phyloP scores from a whole-genome alignment of 2,329 filamentous ascomycete genomes.

The Fusarium siculi region DNA sequence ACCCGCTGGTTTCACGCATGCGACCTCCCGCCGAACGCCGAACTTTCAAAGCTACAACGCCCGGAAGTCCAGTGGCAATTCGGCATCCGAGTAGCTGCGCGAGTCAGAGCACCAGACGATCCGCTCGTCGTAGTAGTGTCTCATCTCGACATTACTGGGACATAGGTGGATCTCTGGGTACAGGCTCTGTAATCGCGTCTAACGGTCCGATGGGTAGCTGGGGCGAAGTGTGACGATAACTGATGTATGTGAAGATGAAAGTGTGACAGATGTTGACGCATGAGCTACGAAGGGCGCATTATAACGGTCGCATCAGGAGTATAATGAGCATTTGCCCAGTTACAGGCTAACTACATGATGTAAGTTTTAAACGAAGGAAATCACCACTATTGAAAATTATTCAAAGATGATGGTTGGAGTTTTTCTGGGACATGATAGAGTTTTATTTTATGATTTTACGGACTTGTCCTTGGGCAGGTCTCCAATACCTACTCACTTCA shows the following conservation, averaged over 20 bases:
- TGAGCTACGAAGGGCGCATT: constrained; percentile 11
- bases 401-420: constrained; percentile 31
- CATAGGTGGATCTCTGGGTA: constrained; percentile 82
- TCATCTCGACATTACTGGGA: constrained; percentile 94
- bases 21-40: constrained; percentile 62
- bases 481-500: not conserved
- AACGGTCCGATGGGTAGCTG: constrained; percentile 78
- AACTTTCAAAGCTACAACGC: constrained; percentile 65
- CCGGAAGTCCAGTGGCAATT: constrained; percentile 59
- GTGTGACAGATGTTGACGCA: constrained; percentile 10
- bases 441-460: constrained; percentile 8
- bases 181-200: constrained; percentile 75
- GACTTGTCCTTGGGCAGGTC: constrained; percentile 10
- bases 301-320: constrained; percentile 22
- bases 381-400: constrained; percentile 23
- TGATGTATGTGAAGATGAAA: constrained; percentile 14
- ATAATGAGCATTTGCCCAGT: constrained; percentile 14
- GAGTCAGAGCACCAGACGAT: constrained; percentile 85
- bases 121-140: constrained; percentile 72
- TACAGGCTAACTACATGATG: constrained; percentile 12
- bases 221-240: constrained; percentile 72
- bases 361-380: constrained; percentile 29
- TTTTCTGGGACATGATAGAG: constrained; percentile 28
- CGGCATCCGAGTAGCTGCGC: constrained; percentile 77
- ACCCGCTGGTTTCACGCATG: constrained; percentile 78